Base-by-base conservation (phyloP, 225 moss, liverwort and hornwort species). In the Lunularia cruciata region DNA sequence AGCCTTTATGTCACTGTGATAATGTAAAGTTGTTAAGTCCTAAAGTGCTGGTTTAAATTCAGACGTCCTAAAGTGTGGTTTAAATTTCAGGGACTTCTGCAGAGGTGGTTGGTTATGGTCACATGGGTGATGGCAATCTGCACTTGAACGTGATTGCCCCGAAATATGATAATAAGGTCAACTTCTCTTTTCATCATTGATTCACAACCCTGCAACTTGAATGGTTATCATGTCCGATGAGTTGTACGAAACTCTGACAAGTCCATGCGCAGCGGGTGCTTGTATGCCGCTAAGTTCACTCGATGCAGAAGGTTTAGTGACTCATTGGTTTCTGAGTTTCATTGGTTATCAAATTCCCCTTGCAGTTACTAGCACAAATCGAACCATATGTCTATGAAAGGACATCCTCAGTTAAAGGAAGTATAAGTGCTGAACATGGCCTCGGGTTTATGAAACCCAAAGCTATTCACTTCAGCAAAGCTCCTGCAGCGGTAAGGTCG, bases 401-500 rank as follows among this genome's bases (percentile, higher is more conserved):
- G 92, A 75, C 92, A 40, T 81, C 96, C 25, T 59, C 87, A 57
- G 86, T 85, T 71, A 92, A 92, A 76, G 96, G 96, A 28, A 96
- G 96, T 47, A 83, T 96, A 71, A 96, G 96, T 85, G 96, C 96
- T 52, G 96, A 96, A 77, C 96, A 96, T 72, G 96, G 96, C 35
- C 62, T 96, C 26, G 96, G 92, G 43, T 71, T 89, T 51, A 92
- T 90, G 96, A 96, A 96, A 75, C 70, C 90, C 10, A 72, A 87
- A 66, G 92, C 87, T 36, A 86, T 96, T 77, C 84, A 86, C 72
- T 96, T 90, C 84, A 96, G 87, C 90, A 90, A 96, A 77, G 79
- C 87, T 56, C 52, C 77, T 26, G 85, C 83, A 84, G 92, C 86
- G 61, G 93, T 94, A 83, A 86, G 85, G 46, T 55, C 23, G 38